Percentiles rank a stretch among this genome's conserved stretches.
Conservation (phyloP, 169 alveolate species). For the Eimeria sp. region DNA sequence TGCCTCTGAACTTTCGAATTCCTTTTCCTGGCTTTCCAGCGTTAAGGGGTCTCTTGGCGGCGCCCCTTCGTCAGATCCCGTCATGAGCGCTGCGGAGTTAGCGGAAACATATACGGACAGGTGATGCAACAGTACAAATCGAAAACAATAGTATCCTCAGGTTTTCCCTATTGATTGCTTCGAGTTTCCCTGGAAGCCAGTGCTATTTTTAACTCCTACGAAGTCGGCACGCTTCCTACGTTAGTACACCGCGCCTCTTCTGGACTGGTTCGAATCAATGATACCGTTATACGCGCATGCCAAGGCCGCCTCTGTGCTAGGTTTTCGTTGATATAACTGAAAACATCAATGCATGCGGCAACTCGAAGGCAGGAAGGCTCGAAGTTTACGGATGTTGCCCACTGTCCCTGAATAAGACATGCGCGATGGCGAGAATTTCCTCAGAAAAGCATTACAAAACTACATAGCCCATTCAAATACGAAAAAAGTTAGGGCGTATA, state of each 20-base stretch:
- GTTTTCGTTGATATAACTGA: background rate
- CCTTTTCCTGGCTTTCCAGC: background rate
- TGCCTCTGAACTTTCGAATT: background rate
- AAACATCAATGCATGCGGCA: background rate
- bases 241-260: background rate
- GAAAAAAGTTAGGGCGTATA: background rate
- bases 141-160: background rate
- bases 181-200: background rate
- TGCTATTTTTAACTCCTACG: background rate
- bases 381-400: background rate
- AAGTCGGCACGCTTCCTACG: background rate
- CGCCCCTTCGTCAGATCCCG: constrained; percentile 37
- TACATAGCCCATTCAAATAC: background rate
- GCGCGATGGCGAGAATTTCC: background rate
- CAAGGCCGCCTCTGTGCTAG: background rate
- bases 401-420: background rate
- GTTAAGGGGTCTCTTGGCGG: background rate
- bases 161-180: background rate
- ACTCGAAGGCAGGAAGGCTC: background rate
- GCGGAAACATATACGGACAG: background rate
- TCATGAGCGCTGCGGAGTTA: constrained; percentile 25
- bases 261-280: background rate
- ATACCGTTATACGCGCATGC: background rate
- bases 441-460: background rate
- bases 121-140: background rate